Conservation (phyloP, 805 yeast species). For the Saccharomycodes ludwigii region DNA sequence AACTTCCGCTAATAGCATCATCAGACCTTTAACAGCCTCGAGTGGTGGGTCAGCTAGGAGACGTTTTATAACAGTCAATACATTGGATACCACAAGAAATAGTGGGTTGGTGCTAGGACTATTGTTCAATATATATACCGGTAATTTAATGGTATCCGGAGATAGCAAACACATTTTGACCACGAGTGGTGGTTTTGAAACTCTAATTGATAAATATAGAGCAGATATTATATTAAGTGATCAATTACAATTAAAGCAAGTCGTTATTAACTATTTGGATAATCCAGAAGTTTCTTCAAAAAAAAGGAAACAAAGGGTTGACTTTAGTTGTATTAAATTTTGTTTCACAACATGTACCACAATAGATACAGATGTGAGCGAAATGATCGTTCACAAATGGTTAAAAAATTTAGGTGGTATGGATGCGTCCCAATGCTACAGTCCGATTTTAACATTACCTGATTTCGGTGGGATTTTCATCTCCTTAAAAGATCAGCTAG, state of each 20-base stretch:
- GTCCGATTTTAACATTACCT: slow-evolving; percentile 78
- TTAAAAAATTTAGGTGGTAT: slow-evolving; percentile 79
- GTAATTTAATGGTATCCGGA: slow-evolving; percentile 70
- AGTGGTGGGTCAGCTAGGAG: slow-evolving; percentile 22
- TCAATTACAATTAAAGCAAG: slow-evolving; percentile 78
- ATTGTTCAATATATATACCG: slow-evolving; percentile 70
- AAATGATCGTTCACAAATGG: slow-evolving; percentile 81
- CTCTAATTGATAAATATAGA: slow-evolving; percentile 54
- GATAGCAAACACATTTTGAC: slow-evolving; percentile 56
- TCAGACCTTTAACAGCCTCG: slow-evolving; percentile 25
- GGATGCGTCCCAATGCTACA: slow-evolving; percentile 60
- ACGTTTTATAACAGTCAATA: slow-evolving; percentile 48
- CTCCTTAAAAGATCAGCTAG: slow-evolving; percentile 81
- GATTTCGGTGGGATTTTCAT: slow-evolving; percentile 97
- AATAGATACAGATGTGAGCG: slow-evolving; percentile 87
- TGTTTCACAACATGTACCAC: slow-evolving; percentile 80
- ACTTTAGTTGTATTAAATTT: slow-evolving; percentile 74
- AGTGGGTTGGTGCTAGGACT: slow-evolving; percentile 80
- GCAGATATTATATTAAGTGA: slow-evolving; percentile 75
- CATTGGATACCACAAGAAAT: slow-evolving; percentile 61
- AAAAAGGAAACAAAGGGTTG: slow-evolving; percentile 61
- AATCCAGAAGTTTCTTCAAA: slow-evolving; percentile 76
- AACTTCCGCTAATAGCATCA: slow-evolving; percentile 39
- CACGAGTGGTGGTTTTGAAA: slow-evolving; percentile 78
- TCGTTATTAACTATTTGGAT: slow-evolving; percentile 83